Conservation (phyloP, 495 filamentous ascomycete genomes). For the Rhypophila decipiens region DNA sequence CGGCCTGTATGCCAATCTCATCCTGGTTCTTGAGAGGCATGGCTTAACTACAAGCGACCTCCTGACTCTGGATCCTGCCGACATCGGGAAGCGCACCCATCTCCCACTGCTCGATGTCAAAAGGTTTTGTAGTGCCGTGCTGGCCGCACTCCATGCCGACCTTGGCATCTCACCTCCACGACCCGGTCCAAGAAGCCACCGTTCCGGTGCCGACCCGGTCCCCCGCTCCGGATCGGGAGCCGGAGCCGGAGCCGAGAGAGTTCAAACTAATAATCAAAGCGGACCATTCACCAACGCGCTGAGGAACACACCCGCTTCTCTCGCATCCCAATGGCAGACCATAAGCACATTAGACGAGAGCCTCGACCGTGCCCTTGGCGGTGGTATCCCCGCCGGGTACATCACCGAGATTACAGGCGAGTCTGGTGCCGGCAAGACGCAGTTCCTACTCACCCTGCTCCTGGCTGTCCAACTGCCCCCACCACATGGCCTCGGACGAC, state of each 20-base stretch:
- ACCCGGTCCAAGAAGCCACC: too few species aligned
- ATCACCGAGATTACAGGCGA: slow-evolving; percentile 91
- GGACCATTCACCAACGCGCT: slow-evolving; percentile 9
- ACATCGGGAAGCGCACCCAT: slow-evolving; percentile 81
- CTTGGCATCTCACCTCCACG: slow-evolving; percentile 37
- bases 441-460: slow-evolving; percentile 79
- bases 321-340: slow-evolving; percentile 42
- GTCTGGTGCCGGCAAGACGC: slow-evolving; percentile 93
- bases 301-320: slow-evolving; percentile 33
- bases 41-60: slow-evolving; percentile 75
- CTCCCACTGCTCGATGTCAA: slow-evolving; percentile 74
- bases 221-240: not conserved
- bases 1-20: slow-evolving; percentile 63
- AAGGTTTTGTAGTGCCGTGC: slow-evolving; percentile 57
- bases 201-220: not conserved
- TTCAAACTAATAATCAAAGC: too few species aligned
- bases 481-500: slow-evolving; percentile 59
- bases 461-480: slow-evolving; percentile 73
- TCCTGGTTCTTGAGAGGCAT: slow-evolving; percentile 72
- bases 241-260: not conserved
- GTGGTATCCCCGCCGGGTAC: slow-evolving; percentile 78
- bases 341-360: slow-evolving; percentile 76
- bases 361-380: slow-evolving; percentile 70
- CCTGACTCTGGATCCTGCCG: slow-evolving; percentile 72
- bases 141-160: slow-evolving; percentile 59